Conservation (phyloP, 2,329 filamentous ascomycete species). For the Penicillium glabrum region DNA sequence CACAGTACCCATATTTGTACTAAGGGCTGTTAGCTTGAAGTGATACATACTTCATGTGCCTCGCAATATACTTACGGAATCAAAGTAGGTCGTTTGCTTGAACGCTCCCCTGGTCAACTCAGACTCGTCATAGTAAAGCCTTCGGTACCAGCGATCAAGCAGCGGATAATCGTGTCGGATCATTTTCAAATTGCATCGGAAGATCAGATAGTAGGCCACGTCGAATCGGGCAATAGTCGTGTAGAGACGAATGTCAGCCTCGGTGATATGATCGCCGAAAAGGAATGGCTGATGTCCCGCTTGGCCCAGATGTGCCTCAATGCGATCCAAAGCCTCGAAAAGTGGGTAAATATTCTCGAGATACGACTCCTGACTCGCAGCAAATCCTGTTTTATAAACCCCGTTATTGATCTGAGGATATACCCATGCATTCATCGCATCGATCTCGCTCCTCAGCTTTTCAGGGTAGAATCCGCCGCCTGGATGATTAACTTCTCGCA, state of each 20-base stretch:
- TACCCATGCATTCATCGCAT: constrained; percentile 73
- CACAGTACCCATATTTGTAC: constrained; percentile 29
- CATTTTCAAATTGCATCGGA: constrained; percentile 69
- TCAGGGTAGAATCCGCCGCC: constrained; percentile 65
- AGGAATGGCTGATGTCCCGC: constrained; percentile 61
- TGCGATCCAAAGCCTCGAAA: constrained; percentile 70
- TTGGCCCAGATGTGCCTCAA: constrained; percentile 65
- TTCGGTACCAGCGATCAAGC: constrained; percentile 48
- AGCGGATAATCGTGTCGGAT: constrained; percentile 61
- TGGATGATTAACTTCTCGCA: constrained; percentile 54
- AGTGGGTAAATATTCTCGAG: constrained; percentile 67
- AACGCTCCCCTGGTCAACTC: constrained; percentile 45
- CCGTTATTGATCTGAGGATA: constrained; percentile 62
- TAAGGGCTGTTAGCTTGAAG: constrained; percentile 1
- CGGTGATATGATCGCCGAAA: constrained; percentile 71
- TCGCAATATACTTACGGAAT: constrained; percentile 30
- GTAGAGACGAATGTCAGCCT: constrained; percentile 73
- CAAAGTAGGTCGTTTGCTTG: constrained; percentile 46
- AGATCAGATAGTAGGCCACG: constrained; percentile 75
- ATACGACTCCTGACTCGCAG: constrained; percentile 74
- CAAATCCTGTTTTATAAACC: constrained; percentile 67
- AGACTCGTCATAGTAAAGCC: constrained; percentile 49
- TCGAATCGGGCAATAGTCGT: constrained; percentile 69
- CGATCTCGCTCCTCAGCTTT: constrained; percentile 62
- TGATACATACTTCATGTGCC: not conserved